Percentiles rank a stretch among this genome's conserved stretches.
These are phyloP conservation scores for Alternaria burnsii DNA, from an alignment of 2,329 filamentous ascomycete genomes.

Conservation along the genomic window DNA sequence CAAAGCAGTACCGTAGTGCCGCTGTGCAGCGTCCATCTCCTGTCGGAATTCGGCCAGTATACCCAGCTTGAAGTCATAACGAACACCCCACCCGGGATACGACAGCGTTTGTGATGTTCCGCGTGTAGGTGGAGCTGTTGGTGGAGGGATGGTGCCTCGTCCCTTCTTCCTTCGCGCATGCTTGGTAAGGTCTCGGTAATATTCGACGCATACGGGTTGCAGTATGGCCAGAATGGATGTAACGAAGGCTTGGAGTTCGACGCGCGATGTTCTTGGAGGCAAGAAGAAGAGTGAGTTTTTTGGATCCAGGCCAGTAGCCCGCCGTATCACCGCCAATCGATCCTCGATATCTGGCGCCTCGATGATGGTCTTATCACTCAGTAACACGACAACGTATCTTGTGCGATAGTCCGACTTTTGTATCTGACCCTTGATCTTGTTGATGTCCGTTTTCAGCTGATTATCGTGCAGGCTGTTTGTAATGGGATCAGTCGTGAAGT, in stretches of 20 bases:
- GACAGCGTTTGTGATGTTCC: conserved; percentile 89
- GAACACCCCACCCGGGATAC: conserved; percentile 86
- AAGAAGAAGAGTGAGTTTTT: conserved; percentile 85
- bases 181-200: conserved; percentile 93
- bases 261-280: conserved; percentile 73
- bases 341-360: conserved; percentile 72
- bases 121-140: conserved; percentile 81
- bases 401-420: conserved; percentile 78
- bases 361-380: conserved; percentile 73
- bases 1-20: conserved; percentile 88
- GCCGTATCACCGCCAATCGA: conserved; percentile 79
- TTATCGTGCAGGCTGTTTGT: conserved; percentile 83
- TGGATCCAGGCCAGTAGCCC: conserved; percentile 79
- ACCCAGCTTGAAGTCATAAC: conserved; percentile 93
- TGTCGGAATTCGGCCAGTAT: conserved; percentile 92
- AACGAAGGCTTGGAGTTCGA: conserved; percentile 77
- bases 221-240: conserved; percentile 76
- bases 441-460: conserved; percentile 86
- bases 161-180: conserved; percentile 89
- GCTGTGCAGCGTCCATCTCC: conserved; percentile 86
- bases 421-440: conserved; percentile 74
- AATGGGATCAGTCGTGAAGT: conserved; percentile 75
- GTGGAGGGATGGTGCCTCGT: conserved; percentile 77
- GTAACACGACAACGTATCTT: conserved; percentile 77
- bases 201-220: conserved; percentile 80